These are phyloP conservation scores for Moesziomyces sp. DNA, from an alignment of 1,284 basidiomycete genomes.

Conservation along the genomic window DNA sequence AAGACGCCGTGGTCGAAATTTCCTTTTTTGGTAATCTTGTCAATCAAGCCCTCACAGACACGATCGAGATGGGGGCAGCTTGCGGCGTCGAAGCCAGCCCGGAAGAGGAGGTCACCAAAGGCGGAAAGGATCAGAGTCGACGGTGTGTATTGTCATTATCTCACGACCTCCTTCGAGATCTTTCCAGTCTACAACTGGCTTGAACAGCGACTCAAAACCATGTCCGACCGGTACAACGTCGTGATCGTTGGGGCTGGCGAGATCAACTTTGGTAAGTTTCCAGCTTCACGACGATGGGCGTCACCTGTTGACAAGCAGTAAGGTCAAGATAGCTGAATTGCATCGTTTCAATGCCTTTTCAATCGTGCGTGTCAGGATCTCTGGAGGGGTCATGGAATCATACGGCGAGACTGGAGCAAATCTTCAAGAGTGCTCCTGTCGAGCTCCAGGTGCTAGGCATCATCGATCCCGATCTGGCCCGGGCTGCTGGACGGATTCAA, in stretches of 20 bases:
- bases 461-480: slow-evolving; percentile 48
- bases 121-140: too few relatives aligned
- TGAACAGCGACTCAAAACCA: background rate
- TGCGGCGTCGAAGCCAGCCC: too few relatives aligned
- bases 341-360: background rate
- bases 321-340: too few relatives aligned
- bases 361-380: slow-evolving; percentile 11
- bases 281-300: background rate
- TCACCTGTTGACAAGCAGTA: background rate
- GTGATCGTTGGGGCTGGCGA: slow-evolving; percentile 43
- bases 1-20: too few relatives aligned
- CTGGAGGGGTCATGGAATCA: slow-evolving; percentile 51
- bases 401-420: slow-evolving; percentile 22
- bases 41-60: too few relatives aligned
- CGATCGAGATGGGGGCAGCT: too few relatives aligned
- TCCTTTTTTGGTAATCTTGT: too few relatives aligned
- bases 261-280: slow-evolving; percentile 43
- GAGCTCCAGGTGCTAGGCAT: slow-evolving; percentile 45
- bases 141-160: too few relatives aligned
- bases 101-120: too few relatives aligned
- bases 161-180: background rate
- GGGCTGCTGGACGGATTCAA: slow-evolving; percentile 31
- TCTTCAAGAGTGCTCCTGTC: slow-evolving; percentile 9
- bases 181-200: background rate
- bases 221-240: slow-evolving; percentile 20